Evolutionary conservation across 768 basidiomycete species (phyloP).

Genomic region (Tricholoma furcatifolium): DNA sequence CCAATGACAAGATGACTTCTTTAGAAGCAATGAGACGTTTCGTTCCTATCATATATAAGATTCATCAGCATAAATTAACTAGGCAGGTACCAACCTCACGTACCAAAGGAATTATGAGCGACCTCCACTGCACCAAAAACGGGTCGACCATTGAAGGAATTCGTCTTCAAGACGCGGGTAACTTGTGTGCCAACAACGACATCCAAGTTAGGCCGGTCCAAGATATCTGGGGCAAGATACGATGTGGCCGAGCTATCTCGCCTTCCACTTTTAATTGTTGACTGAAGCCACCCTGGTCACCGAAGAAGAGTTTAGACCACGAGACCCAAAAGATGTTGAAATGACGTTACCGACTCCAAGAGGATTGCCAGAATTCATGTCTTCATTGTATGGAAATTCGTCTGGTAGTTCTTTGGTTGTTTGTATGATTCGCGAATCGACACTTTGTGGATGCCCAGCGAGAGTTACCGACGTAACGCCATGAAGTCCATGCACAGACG

Average conservation of each 20-base stretch:
- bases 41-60: neutral
- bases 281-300: too few relatives aligned
- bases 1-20: slow-evolving; percentile 18
- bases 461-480: slow-evolving; percentile 13
- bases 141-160: neutral
- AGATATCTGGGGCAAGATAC: slow-evolving; percentile 24
- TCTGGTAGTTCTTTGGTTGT: slow-evolving; percentile 28
- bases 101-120: neutral
- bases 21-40: neutral
- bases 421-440: slow-evolving; percentile 29
- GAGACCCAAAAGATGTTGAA: too few relatives aligned
- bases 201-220: slow-evolving; percentile 27
- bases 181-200: slow-evolving; percentile 29
- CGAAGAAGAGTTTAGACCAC: too few relatives aligned
- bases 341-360: too few relatives aligned
- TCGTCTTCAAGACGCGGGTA: slow-evolving; percentile 21
- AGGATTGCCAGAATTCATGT: too few relatives aligned
- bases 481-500: slow-evolving; percentile 25
- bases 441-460: neutral
- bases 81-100: neutral
- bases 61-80: too few relatives aligned
- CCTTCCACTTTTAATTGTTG: slow-evolving; percentile 5
- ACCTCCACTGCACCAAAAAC: slow-evolving; percentile 8
- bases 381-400: too few relatives aligned
- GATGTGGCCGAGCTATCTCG: slow-evolving; percentile 30